phyloP scores from a whole-genome alignment of 2,329 filamentous ascomycete species.

The Monilinia vaccinii-corymbosi region DNA sequence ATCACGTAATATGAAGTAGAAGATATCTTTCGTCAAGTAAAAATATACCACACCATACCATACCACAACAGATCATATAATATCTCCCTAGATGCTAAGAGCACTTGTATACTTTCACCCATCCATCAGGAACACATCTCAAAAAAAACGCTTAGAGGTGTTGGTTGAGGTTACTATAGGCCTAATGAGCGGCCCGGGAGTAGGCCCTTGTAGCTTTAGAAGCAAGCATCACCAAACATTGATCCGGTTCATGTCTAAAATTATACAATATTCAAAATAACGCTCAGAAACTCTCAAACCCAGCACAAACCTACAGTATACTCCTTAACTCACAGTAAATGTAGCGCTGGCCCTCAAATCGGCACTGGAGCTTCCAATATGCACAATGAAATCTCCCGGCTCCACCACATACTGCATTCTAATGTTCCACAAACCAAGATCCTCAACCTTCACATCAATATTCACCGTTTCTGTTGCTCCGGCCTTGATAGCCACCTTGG shows the following conservation, averaged over 20 bases:
- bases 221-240: neutral
- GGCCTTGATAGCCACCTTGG: slow-evolving; percentile 51
- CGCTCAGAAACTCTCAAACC: neutral
- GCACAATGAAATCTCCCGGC: slow-evolving; percentile 55
- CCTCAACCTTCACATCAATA: slow-evolving; percentile 52
- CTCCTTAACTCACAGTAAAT: slow-evolving; percentile 38
- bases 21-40: too few relatives aligned
- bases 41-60: too few relatives aligned
- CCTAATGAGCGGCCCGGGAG: too few relatives aligned
- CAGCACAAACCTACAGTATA: neutral
- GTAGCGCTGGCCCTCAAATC: slow-evolving; percentile 48
- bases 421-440: slow-evolving; percentile 65
- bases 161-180: too few relatives aligned
- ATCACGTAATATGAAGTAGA: too few relatives aligned
- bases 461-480: slow-evolving; percentile 45
- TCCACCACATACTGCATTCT: slow-evolving; percentile 67
- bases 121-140: too few relatives aligned
- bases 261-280: neutral
- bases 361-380: slow-evolving; percentile 50
- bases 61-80: too few relatives aligned
- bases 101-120: too few relatives aligned
- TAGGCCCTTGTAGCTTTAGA: too few relatives aligned
- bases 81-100: too few relatives aligned
- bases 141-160: too few relatives aligned
- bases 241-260: neutral